phyloP scores from a whole-genome alignment of 2,329 filamentous ascomycete species.

The Talaromyces sp. region DNA sequence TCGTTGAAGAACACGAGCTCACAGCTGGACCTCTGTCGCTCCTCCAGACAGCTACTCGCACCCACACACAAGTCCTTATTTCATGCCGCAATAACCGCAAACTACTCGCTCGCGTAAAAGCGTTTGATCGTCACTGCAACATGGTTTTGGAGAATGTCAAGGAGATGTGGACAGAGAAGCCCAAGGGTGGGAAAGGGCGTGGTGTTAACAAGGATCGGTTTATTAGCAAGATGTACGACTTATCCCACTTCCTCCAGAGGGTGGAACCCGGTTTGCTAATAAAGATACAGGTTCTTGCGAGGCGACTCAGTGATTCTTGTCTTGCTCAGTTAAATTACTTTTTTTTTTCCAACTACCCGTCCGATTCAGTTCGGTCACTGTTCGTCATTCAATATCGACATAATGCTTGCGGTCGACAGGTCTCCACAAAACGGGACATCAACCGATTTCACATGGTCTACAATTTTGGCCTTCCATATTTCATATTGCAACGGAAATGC shows the following conservation, averaged over 20 bases:
- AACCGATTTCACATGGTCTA: neutral
- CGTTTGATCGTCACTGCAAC: slow-evolving; percentile 98
- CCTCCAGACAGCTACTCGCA: slow-evolving; percentile 92
- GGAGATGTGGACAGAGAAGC: slow-evolving; percentile 99
- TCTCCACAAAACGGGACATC: neutral
- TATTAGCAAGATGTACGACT: slow-evolving; percentile 87
- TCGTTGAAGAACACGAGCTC: slow-evolving; percentile 76
- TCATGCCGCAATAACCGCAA: slow-evolving; percentile 98
- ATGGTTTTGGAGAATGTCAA: slow-evolving; percentile 97
- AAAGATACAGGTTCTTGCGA: slow-evolving; percentile 66
- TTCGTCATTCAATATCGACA: neutral
- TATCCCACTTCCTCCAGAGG: neutral
- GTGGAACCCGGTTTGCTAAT: neutral
- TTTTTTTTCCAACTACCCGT: slow-evolving; percentile 11
- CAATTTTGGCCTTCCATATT: neutral
- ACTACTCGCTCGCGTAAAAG: slow-evolving; percentile 93
- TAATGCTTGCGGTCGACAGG: neutral
- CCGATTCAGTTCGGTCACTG: neutral
- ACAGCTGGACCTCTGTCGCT: slow-evolving; percentile 81
- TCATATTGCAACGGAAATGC: neutral
- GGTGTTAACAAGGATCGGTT: slow-evolving; percentile 98
- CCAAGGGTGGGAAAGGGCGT: slow-evolving; percentile 80
- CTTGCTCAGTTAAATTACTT: slow-evolving; percentile 63
- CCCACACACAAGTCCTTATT: slow-evolving; percentile 93
- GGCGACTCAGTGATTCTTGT: slow-evolving; percentile 87